phyloP scores from a whole-genome alignment of 306 rosid genomes.

The Sicyos baderoa region DNA sequence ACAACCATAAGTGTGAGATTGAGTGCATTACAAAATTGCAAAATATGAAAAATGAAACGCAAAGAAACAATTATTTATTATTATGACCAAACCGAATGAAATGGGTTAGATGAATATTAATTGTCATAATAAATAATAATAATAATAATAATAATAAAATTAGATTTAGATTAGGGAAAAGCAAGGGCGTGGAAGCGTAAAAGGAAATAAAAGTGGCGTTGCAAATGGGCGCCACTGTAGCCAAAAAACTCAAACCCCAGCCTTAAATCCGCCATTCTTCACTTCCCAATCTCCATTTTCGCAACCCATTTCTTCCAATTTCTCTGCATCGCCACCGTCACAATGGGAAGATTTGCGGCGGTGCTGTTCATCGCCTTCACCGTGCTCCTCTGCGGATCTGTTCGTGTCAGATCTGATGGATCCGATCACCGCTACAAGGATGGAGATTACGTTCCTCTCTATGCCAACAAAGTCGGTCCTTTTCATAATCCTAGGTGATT shows the following conservation, averaged over 20 bases:
- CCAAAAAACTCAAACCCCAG: background rate
- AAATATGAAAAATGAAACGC: background rate
- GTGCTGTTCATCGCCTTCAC: conserved; percentile 29
- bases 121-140: too few relatives aligned
- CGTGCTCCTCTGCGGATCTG: conserved; percentile 16
- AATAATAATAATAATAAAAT: background rate
- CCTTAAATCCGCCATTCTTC: background rate
- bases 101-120: background rate
- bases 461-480: conserved; percentile 49
- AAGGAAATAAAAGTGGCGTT: background rate
- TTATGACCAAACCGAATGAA: background rate
- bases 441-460: conserved; percentile 40
- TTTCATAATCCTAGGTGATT: conserved; percentile 50
- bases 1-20: too few relatives aligned
- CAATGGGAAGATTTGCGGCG: conserved; percentile 35
- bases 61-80: background rate
- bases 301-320: background rate
- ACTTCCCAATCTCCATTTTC: background rate
- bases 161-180: background rate
- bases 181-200: background rate
- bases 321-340: background rate
- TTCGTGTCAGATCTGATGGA: conserved; percentile 31
- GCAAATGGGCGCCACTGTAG: background rate
- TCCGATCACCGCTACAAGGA: conserved; percentile 39
- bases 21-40: background rate